These are phyloP conservation scores for Gonium pectorale DNA, from an alignment of 139 green algal genomes.

Conservation along the genomic window DNA sequence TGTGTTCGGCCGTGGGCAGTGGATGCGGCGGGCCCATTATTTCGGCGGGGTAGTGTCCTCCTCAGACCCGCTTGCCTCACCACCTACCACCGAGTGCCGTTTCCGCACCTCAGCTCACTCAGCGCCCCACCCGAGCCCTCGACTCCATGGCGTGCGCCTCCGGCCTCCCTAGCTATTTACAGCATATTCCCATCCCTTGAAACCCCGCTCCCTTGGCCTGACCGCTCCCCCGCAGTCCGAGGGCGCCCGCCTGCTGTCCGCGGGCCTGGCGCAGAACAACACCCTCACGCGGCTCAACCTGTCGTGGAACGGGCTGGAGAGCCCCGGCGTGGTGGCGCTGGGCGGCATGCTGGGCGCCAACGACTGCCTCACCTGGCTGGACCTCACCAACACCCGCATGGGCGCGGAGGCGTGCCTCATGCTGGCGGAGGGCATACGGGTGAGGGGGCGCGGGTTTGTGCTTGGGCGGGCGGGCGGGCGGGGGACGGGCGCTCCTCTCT, in stretches of 20 bases:
- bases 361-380: slow-evolving; percentile 59
- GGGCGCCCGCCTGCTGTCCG: slow-evolving; percentile 58
- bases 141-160: too few relatives aligned
- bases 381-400: slow-evolving; percentile 72
- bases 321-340: slow-evolving; percentile 41
- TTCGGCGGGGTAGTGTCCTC: too few relatives aligned
- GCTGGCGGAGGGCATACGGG: slow-evolving; percentile 63
- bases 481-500: too few relatives aligned
- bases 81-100: too few relatives aligned
- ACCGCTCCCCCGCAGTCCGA: slow-evolving; percentile 39
- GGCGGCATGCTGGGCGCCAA: slow-evolving; percentile 43
- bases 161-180: too few relatives aligned
- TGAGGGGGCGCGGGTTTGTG: neutral
- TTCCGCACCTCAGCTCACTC: too few relatives aligned
- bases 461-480: neutral
- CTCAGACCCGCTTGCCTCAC: too few relatives aligned
- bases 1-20: too few relatives aligned
- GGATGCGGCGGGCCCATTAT: too few relatives aligned
- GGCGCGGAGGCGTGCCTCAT: slow-evolving; percentile 68
- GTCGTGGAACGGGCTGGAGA: slow-evolving; percentile 76
- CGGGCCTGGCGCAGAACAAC: slow-evolving; percentile 64
- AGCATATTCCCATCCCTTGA: too few relatives aligned
- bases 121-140: too few relatives aligned
- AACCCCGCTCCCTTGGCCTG: too few relatives aligned
- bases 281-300: slow-evolving; percentile 63